A percentile compares a stretch with the other conserved stretches of the same genome.
Conservation (phyloP, 805 yeast genomes). For the Starmerella floricola region DNA sequence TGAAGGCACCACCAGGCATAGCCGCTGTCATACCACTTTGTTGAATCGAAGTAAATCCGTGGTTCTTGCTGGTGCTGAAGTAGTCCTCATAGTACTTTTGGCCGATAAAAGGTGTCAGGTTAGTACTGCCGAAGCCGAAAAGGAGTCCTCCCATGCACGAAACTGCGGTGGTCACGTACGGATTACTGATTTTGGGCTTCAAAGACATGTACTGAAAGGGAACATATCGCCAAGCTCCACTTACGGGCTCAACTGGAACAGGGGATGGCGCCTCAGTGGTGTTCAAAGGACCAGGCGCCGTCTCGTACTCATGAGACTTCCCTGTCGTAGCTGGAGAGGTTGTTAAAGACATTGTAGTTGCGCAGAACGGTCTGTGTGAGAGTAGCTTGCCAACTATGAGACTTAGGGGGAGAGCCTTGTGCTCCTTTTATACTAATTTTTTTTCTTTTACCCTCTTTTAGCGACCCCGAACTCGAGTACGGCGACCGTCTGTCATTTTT, state of each 20-base stretch:
- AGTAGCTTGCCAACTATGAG: too few species aligned
- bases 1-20: constrained; percentile 54
- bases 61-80: constrained; percentile 31
- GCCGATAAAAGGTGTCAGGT: constrained; percentile 58
- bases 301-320: too few species aligned
- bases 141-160: constrained; percentile 59
- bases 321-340: too few species aligned
- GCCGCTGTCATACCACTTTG: constrained; percentile 57
- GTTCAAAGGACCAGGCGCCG: too few species aligned
- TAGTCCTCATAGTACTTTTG: constrained; percentile 38
- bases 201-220: constrained; percentile 17
- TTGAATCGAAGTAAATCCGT: constrained; percentile 29
- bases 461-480: too few species aligned
- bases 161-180: constrained; percentile 44
- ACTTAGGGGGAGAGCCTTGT: too few species aligned
- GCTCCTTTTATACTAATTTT: too few species aligned
- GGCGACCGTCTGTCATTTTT: too few species aligned
- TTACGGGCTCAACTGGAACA: constrained; percentile 6
- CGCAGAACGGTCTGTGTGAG: too few species aligned
- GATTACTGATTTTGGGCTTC: constrained; percentile 31
- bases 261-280: constrained; percentile 2
- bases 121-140: constrained; percentile 69
- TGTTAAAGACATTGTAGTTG: too few species aligned
- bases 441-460: too few species aligned
- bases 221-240: constrained; percentile 9